phyloP scores from a whole-genome alignment of 371 early-diverging fungal species.

The Mortierella polycephala region DNA sequence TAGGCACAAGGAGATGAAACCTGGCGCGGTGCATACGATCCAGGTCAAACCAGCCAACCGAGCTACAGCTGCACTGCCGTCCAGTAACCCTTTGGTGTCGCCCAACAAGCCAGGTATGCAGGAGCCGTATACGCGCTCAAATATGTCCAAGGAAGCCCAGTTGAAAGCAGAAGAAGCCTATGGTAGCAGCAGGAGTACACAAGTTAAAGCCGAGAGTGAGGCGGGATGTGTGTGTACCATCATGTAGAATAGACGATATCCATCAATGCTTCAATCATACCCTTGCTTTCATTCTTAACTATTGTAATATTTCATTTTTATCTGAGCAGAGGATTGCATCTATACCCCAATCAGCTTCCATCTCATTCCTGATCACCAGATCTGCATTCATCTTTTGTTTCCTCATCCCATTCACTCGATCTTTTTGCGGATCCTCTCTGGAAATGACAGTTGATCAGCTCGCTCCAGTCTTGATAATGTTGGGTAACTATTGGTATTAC shows the following conservation, averaged over 20 bases:
- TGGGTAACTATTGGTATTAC: too few relatives aligned
- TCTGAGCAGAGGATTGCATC: too few relatives aligned
- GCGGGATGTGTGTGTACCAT: constrained; percentile 35
- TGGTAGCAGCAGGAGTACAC: background rate
- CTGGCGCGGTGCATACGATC: constrained; percentile 28
- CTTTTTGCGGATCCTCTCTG: too few relatives aligned
- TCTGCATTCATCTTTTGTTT: too few relatives aligned
- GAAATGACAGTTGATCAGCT: too few relatives aligned
- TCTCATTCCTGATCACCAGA: too few relatives aligned
- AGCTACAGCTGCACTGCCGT: background rate
- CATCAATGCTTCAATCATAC: background rate
- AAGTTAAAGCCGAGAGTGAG: constrained; percentile 27
- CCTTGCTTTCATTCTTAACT: background rate
- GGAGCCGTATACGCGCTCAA: constrained; percentile 5
- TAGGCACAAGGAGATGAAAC: constrained; percentile 27
- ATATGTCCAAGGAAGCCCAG: constrained; percentile 9
- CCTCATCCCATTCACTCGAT: too few relatives aligned
- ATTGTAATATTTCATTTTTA: too few relatives aligned
- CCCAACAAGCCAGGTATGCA: background rate
- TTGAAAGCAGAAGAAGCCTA: constrained; percentile 23
- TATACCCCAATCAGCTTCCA: too few relatives aligned
- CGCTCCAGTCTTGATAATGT: too few relatives aligned
- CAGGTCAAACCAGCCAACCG: constrained; percentile 9
- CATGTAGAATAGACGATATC: constrained; percentile 17
- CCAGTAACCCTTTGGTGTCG: background rate